Base-by-base conservation (phyloP, 768 basidiomycete genomes). In the Galerina marginata region DNA sequence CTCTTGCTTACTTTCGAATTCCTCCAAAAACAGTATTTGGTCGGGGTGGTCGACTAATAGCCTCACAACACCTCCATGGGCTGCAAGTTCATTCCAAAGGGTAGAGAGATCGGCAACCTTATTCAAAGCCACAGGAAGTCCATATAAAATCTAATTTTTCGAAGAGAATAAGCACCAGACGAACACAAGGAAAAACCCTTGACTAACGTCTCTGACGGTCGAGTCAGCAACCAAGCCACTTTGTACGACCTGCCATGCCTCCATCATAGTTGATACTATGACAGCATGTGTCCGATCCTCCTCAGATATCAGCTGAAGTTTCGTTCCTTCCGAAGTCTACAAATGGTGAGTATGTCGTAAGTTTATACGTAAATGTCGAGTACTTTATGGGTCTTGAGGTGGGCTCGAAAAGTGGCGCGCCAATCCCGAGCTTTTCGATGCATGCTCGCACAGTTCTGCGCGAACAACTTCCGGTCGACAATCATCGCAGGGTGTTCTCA, bases 321-420 rank as follows among this genome's bases (percentile, higher is more conserved):
- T 78, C 9, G 88, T 84, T 23, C 93, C 93, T 71, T 95, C 92
- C 9, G 79, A 75, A 1, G 92, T 94, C 91, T 91, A 63, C 16
- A 60, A 51, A 51, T n/a, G 12, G 14, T 48, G 12, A 33, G 44
- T 63, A 43, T 38, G 36, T 29, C 29, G 15, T 23, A 44, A n/a
- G 36, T 43, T 43, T 54, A 10, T 16, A 9, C 14, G 9, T 23
- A 33, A 16, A 10, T 43, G 15, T 29, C 9, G 39, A 68, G 26
- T 69, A 87, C 90, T 81, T 92, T 92, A 71, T 92, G 90, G 0
- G 90, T 91, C 75, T 95, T 96, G 54, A 95, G 81, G 72, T 95
- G 94, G 4, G 88, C 91, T 49, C 93, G 80, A 72, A 95, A 95
- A 9, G 68, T 77, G 14, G 90, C 87, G 2, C 87, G 87, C 83